phyloP scores from a whole-genome alignment of 202 grass and related monocot genomes.

The Zoysia matrella region DNA sequence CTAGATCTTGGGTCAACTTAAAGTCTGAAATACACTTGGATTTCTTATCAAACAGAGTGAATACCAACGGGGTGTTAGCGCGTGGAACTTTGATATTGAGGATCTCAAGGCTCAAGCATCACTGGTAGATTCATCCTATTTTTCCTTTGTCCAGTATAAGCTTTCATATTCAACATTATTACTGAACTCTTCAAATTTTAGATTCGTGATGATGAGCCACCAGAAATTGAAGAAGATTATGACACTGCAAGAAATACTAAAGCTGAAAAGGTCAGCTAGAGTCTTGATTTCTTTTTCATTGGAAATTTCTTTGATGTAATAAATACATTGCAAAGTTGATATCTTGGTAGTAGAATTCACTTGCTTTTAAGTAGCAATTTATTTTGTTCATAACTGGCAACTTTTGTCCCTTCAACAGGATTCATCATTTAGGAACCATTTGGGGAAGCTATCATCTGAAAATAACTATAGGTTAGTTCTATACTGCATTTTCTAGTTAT shows the following conservation, averaged over 20 bases:
- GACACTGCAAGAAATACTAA: constrained; percentile 24
- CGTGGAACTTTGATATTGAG: too few species aligned
- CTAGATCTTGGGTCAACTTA: too few species aligned
- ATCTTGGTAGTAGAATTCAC: constrained; percentile 6
- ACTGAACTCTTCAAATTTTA: constrained; percentile 51
- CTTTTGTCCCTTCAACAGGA: constrained; percentile 51
- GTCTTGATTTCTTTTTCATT: constrained; percentile 29
- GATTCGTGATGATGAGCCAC: constrained; percentile 88
- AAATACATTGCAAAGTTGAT: constrained; percentile 3
- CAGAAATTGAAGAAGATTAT: constrained; percentile 89
- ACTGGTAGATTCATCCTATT: too few species aligned
- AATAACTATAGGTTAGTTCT: constrained; percentile 58
- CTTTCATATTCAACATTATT: constrained; percentile 35
- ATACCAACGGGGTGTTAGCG: too few species aligned
- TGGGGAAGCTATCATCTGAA: constrained; percentile 58
- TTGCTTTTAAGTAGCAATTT: constrained; percentile 24
- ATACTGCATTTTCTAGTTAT: constrained; percentile 21
- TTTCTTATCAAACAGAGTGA: too few species aligned
- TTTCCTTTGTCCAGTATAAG: neutral
- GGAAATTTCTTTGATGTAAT: neutral
- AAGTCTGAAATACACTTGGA: too few species aligned
- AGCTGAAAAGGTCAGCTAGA: constrained; percentile 64
- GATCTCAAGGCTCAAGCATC: too few species aligned
- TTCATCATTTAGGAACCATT: constrained; percentile 1
- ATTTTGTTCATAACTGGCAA: constrained; percentile 34